A percentile compares a stretch with the other conserved stretches of the same genome.
Conservation (phyloP, 495 filamentous ascomycete species). For the Penicilliopsis zonata region DNA sequence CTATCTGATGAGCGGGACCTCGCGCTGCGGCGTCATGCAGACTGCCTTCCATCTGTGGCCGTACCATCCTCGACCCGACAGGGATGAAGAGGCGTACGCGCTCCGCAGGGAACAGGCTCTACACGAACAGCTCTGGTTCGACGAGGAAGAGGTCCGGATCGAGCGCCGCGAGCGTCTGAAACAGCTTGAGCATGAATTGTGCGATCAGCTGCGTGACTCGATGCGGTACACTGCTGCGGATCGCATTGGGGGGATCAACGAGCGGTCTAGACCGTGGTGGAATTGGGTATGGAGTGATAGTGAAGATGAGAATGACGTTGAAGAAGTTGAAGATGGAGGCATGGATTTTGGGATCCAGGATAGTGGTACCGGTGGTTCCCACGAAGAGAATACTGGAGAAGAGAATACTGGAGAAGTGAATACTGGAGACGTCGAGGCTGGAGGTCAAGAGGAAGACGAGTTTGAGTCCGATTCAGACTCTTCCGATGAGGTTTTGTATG, state of each 20-base stretch:
- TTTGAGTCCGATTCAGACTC: too few species aligned
- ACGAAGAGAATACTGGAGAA: too few species aligned
- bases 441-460: too few species aligned
- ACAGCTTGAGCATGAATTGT: background rate
- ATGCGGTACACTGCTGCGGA: background rate
- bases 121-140: too few species aligned
- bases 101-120: too few species aligned
- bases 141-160: background rate
- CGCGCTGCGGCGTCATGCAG: constrained; percentile 15
- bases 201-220: background rate
- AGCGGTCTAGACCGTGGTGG: background rate
- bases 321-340: background rate
- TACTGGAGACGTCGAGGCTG: too few species aligned
- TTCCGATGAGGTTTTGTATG: too few species aligned
- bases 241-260: background rate
- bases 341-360: too few species aligned
- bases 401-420: too few species aligned
- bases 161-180: background rate
- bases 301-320: background rate
- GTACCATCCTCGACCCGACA: too few species aligned
- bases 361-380: too few species aligned
- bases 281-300: background rate
- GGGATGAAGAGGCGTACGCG: too few species aligned
- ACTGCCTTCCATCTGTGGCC: constrained; percentile 10
- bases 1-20: constrained; percentile 20